phyloP scores from a whole-genome alignment of 129 eudicot species.

The Erigeron canadensis region DNA sequence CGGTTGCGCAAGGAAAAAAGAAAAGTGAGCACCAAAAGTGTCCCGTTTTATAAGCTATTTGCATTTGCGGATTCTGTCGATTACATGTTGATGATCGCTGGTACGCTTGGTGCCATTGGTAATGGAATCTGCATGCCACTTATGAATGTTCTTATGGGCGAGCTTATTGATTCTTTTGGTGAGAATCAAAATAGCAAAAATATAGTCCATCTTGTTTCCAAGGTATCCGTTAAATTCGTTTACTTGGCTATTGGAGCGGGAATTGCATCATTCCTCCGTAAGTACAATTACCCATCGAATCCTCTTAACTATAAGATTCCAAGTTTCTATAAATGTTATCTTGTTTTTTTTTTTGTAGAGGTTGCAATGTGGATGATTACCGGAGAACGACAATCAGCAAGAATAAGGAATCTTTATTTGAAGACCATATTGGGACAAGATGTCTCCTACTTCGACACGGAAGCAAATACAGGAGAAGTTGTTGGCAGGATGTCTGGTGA shows the following conservation, averaged over 20 bases:
- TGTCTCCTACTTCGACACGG: slow-evolving; percentile 68
- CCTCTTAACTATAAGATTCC: neutral
- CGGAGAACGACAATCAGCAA: slow-evolving; percentile 78
- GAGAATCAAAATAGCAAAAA: slow-evolving; percentile 26
- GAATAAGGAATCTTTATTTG: slow-evolving; percentile 69
- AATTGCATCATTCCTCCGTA: neutral
- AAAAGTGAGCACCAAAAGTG: neutral
- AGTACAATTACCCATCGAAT: neutral
- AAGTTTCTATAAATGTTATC: neutral
- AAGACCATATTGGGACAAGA: slow-evolving; percentile 61
- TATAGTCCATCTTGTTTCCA: slow-evolving; percentile 34
- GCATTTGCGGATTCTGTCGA: neutral
- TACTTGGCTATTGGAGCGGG: neutral
- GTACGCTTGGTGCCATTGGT: slow-evolving; percentile 43
- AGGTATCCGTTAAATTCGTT: slow-evolving; percentile 36
- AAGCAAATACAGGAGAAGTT: slow-evolving; percentile 73
- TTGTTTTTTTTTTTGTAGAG: slow-evolving; percentile 41
- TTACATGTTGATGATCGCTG: slow-evolving; percentile 42
- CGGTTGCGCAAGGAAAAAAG: neutral
- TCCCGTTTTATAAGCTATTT: slow-evolving; percentile 4
- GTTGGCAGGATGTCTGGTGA: slow-evolving; percentile 76
- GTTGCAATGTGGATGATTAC: slow-evolving; percentile 82
- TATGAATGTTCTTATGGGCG: slow-evolving; percentile 51
- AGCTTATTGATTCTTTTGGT: slow-evolving; percentile 50
- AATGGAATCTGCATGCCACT: slow-evolving; percentile 49